Evolutionary conservation across 805 yeast genomes (phyloP).

Genomic region (Ogataea angusta): DNA sequence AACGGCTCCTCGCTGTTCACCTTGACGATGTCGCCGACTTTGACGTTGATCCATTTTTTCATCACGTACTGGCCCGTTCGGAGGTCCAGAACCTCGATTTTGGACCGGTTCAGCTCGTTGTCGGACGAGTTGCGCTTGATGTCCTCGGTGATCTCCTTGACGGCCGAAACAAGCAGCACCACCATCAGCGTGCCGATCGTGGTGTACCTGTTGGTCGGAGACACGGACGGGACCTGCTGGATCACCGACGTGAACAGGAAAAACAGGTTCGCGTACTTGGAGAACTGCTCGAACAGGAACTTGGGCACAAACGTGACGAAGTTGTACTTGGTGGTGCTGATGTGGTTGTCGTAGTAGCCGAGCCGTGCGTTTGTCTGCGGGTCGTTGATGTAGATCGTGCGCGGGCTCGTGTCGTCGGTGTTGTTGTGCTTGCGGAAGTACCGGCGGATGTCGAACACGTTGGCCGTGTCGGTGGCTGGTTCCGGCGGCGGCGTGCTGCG

Average conservation of each 20-base stretch:
- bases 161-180: slow-evolving; percentile 85
- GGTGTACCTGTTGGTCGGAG: slow-evolving; percentile 94
- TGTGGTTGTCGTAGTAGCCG: slow-evolving; percentile 74
- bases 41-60: slow-evolving; percentile 80
- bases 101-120: slow-evolving; percentile 75
- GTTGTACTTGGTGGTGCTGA: slow-evolving; percentile 94
- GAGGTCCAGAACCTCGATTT: slow-evolving; percentile 60
- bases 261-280: slow-evolving; percentile 93
- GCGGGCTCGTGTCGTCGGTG: slow-evolving; percentile 42
- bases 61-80: slow-evolving; percentile 57
- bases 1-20: slow-evolving; percentile 85
- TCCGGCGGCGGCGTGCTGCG: slow-evolving; percentile 18
- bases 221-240: slow-evolving; percentile 95
- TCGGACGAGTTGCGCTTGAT: slow-evolving; percentile 85
- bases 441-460: slow-evolving; percentile 30
- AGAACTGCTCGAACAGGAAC: slow-evolving; percentile 92
- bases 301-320: slow-evolving; percentile 91
- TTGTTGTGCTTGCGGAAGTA: slow-evolving; percentile 19
- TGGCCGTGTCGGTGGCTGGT: slow-evolving; percentile 18
- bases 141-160: slow-evolving; percentile 90
- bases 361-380: slow-evolving; percentile 48
- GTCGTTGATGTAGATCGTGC: slow-evolving; percentile 69
- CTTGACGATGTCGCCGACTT: slow-evolving; percentile 87
- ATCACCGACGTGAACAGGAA: slow-evolving; percentile 88
- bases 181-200: slow-evolving; percentile 87